Base-by-base conservation (phyloP, 768 basidiomycete species). In the Podaxis rugospora region DNA sequence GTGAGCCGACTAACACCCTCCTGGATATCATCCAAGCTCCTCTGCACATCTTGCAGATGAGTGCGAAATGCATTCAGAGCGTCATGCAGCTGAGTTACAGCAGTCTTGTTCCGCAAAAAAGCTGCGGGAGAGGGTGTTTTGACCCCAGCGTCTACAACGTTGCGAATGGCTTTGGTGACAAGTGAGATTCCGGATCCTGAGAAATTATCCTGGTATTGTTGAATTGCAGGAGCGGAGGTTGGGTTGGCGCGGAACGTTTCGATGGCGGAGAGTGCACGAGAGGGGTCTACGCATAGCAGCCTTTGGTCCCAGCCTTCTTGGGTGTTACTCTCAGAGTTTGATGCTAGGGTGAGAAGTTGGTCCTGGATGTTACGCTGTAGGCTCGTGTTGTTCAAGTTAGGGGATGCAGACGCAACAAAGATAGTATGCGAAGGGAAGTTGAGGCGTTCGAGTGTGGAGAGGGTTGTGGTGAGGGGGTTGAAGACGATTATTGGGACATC, bases 401-500 rank as follows among this genome's bases (percentile, higher is more conserved):
- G 57, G 4, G 44, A 35, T 39, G 68, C 67, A 9, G 75, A 64
- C 11, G 72, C 66, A n/a, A 83, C 68, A 13, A 86, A 70, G 61
- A 85, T 75, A 3, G 77, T 75, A 55, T 80, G 82, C 5, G 76
- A 72, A 52, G 81, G 76, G 4, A 75, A 62, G 25, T 73, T 65
- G 7, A 87, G 68, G 36, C 23, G 23, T 40, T 57, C 9, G 23
- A 66, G 53, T 21, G 75, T 67, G 1, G 77, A 65, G 21, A 86
- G 69, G 6, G 82, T 74, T 1, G 78, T 82, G 21, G 81, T 79
- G 40, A 86, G 60, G 5, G 89, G 86, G 62, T 90, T 88, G 67
- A 75, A 81, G 14, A 89, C 75, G 16, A 91, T 64, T 63, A 92
- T 70, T n/a, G 86, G 79, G 39, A 89, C 74, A 66, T 91, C 88